phyloP scores from a whole-genome alignment of 345 rosid species.

The Excoecaria agallocha region DNA sequence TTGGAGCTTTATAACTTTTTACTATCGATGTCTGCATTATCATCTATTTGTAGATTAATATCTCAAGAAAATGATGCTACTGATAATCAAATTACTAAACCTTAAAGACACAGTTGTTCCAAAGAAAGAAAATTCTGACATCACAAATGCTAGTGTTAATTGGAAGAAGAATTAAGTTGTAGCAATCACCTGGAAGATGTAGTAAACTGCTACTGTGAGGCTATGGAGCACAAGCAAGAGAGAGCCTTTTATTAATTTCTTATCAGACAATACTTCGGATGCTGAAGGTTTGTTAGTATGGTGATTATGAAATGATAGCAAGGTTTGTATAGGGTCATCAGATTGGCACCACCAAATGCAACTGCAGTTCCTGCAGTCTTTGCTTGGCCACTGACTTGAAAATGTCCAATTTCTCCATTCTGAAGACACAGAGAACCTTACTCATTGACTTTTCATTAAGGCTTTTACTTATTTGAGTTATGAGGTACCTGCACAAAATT shows the following conservation, averaged over 20 bases:
- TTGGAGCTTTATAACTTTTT: slow-evolving; percentile 12
- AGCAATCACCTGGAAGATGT: slow-evolving; percentile 1
- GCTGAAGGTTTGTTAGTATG: not conserved
- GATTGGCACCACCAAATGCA: slow-evolving; percentile 5
- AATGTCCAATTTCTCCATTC: slow-evolving; percentile 5
- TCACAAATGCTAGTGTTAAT: too few species aligned
- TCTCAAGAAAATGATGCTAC: too few species aligned
- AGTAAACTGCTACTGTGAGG: not conserved
- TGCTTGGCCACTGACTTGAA: not conserved
- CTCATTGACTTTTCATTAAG: too few species aligned
- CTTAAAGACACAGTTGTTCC: too few species aligned
- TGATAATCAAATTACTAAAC: too few species aligned
- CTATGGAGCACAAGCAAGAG: not conserved
- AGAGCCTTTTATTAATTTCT: not conserved
- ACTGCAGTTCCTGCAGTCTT: not conserved
- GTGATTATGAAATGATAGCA: not conserved
- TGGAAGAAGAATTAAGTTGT: too few species aligned
- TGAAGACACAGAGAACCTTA: too few species aligned
- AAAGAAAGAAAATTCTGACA: too few species aligned
- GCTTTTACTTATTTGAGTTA: too few species aligned
- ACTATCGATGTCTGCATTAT: not conserved
- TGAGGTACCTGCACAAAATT: slow-evolving; percentile 4
- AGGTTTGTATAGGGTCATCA: not conserved
- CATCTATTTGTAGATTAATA: too few species aligned
- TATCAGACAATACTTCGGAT: not conserved